Conservation (phyloP, 2,329 filamentous ascomycete genomes). For the Fusarium azukiicola region DNA sequence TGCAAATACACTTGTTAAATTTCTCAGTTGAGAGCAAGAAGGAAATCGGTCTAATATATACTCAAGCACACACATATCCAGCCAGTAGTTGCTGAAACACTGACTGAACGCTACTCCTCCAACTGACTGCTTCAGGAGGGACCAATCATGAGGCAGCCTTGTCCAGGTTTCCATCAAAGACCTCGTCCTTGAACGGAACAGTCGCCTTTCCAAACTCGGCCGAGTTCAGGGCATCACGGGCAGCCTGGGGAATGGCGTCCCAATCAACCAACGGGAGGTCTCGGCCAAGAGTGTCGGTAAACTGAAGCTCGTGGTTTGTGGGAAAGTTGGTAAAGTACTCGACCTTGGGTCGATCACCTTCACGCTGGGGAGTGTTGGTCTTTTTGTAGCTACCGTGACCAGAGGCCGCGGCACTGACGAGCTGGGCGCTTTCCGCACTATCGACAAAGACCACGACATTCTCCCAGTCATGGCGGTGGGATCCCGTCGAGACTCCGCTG, state of each 20-base stretch:
- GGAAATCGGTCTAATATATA: neutral
- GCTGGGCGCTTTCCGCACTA: conserved; percentile 52
- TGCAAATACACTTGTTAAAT: too few species aligned
- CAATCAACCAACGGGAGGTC: conserved; percentile 67
- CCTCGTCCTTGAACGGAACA: conserved; percentile 64
- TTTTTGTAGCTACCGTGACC: conserved; percentile 61
- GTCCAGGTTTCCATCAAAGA: conserved; percentile 49
- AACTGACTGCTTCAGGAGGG: too few species aligned
- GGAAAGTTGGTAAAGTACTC: conserved; percentile 58
- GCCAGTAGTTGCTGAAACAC: neutral
- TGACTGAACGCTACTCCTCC: too few species aligned
- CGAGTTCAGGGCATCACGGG: conserved; percentile 59
- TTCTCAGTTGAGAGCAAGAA: neutral
- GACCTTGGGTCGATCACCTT: conserved; percentile 53
- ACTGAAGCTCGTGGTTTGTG: conserved; percentile 62
- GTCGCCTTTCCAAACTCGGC: conserved; percentile 66
- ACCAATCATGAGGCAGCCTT: conserved; percentile 31
- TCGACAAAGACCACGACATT: conserved; percentile 60
- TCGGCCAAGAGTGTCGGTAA: conserved; percentile 60
- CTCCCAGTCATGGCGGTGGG: conserved; percentile 68
- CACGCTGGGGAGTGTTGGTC: conserved; percentile 43
- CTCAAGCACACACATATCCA: neutral
- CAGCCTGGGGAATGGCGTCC: conserved; percentile 62
- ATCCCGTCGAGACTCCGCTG: conserved; percentile 53
- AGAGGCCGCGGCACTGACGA: conserved; percentile 62